These are phyloP conservation scores for Dendrostoma leiphaemia DNA, from an alignment of 2,329 filamentous ascomycete genomes.

Conservation along the genomic window DNA sequence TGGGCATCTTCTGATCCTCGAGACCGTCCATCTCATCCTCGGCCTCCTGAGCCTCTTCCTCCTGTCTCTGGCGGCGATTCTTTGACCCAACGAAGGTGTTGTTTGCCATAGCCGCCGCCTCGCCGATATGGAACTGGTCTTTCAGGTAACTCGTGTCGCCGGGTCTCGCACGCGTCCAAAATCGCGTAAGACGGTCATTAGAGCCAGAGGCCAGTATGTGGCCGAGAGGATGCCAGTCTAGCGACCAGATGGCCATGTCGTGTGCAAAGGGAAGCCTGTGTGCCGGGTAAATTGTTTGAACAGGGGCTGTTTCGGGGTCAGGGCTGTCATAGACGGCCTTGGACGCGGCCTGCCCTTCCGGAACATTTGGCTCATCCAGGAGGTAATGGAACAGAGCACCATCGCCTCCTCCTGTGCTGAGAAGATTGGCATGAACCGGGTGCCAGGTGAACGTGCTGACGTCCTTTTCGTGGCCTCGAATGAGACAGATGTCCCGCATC, in stretches of 20 bases:
- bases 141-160: constrained; percentile 83
- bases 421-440: constrained; percentile 82
- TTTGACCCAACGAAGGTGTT: constrained; percentile 90
- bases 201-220: constrained; percentile 94
- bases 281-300: constrained; percentile 89
- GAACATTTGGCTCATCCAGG: constrained; percentile 90
- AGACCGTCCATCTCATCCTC: constrained; percentile 93
- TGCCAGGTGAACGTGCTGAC: constrained; percentile 93
- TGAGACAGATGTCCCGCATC: constrained; percentile 95
- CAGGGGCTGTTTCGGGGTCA: constrained; percentile 74
- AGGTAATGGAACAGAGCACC: constrained; percentile 91
- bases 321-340: constrained; percentile 82
- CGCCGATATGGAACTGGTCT: constrained; percentile 93
- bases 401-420: constrained; percentile 88
- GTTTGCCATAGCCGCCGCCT: constrained; percentile 87
- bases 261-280: constrained; percentile 87
- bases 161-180: constrained; percentile 89
- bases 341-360: constrained; percentile 67
- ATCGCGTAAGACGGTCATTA: constrained; percentile 93
- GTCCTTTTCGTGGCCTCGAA: constrained; percentile 95
- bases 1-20: constrained; percentile 82
- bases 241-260: constrained; percentile 93
- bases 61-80: constrained; percentile 74
- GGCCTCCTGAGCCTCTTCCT: constrained; percentile 90
- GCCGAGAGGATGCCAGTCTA: constrained; percentile 96